phyloP scores from a whole-genome alignment of 257 asterid genomes.

The Solanum chaucha region DNA sequence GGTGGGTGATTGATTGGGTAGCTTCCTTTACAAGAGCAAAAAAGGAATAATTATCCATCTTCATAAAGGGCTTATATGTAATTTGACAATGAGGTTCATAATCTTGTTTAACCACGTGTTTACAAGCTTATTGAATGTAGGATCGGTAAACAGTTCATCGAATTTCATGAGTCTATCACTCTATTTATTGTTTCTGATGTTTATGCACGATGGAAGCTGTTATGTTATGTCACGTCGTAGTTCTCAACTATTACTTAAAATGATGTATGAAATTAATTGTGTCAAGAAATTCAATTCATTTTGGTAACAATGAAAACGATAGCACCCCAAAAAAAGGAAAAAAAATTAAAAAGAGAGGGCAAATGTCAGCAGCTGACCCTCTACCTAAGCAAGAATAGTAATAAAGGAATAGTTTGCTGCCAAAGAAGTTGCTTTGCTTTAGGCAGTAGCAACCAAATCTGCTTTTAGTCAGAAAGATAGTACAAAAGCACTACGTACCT shows the following conservation, averaged over 20 bases:
- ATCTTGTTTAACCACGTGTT: neutral
- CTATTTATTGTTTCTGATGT: neutral
- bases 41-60: neutral
- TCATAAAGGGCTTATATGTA: neutral
- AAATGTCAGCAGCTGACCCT: neutral
- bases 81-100: neutral
- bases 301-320: neutral
- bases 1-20: neutral
- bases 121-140: neutral
- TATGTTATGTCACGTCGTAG: neutral
- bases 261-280: neutral
- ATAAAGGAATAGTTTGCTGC: neutral
- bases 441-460: neutral
- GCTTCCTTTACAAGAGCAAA: neutral
- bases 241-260: neutral
- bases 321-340: neutral
- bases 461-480: neutral
- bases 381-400: neutral
- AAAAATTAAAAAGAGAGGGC: neutral
- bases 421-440: neutral
- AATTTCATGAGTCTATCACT: neutral
- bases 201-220: neutral
- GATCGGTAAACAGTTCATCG: neutral
- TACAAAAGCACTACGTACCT: neutral
- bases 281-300: neutral